Base-by-base conservation (phyloP, 2,329 filamentous ascomycete genomes). In the Fusarium devonianum region DNA sequence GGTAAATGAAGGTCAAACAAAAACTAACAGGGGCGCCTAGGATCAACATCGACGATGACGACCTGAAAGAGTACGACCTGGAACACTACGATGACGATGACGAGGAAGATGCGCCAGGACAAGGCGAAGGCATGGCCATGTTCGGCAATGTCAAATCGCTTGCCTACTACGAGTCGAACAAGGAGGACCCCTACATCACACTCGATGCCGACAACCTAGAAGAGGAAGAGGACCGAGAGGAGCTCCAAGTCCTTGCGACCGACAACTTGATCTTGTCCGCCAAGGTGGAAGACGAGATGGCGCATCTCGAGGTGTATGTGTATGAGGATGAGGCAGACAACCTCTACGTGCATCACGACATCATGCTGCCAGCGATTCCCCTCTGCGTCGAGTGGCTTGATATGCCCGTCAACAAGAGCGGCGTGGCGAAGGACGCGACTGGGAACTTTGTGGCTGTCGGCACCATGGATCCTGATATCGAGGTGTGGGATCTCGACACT, bases 281-380 rank as follows among this genome's bases (percentile, higher is more conserved):
- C 59, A 93, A 96, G 75, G 88, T 97, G 40, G 94, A 99, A 73
- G 94, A 99, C 65, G 94, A 99, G 70, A 87, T 99, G 53, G 93
- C 94, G 13, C 93, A 97, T 73, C 80, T 99, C 18, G 94, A 99
- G 72, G 89, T 97, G 14, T 97, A 97, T 68, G 92, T 99, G 19
- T 99, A 97, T 74, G 94, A 99, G 73, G 94, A 97, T 65, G 85
- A 85, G 55, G 89, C 87, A 33, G 94, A 97, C 74, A 99, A 99
- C 71, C 86, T 99, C 53, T 99, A 99, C 72, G 93, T 99, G 17
- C 94, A 99, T 76, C 94, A 99, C 81, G 94, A 99, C 73, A 96
- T 99, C 65, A 97, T 99, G 93, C 83, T 99, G 46, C 94, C 94
- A 22, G 93, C 93, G 17, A 96, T 99, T 68, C 94, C 94, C 9